Conservation (phyloP, 2,329 filamentous ascomycete genomes). For the Trichoderma pleuroti region DNA sequence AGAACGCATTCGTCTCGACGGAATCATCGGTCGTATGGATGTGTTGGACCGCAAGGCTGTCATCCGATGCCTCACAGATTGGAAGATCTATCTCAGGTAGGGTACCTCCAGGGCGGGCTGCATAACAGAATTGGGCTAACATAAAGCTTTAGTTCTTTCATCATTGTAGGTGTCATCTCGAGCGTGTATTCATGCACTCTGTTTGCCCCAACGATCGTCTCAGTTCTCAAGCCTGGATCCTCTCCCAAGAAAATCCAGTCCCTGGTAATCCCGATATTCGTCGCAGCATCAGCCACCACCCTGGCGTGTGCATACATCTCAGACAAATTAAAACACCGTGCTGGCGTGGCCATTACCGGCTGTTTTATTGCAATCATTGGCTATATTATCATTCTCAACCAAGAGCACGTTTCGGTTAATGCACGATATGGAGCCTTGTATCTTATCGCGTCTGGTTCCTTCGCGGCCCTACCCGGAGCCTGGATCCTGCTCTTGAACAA, state of each 20-base stretch:
- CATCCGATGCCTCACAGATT: constrained; percentile 5
- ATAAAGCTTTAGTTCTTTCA: not conserved
- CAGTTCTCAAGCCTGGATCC: constrained; percentile 1
- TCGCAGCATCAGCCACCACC: not conserved
- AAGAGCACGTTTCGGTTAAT: constrained; percentile 11
- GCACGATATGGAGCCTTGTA: constrained; percentile 7
- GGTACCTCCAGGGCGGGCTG: not conserved
- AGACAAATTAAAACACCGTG: constrained; percentile 10
- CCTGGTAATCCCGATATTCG: constrained; percentile 5
- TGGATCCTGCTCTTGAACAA: constrained; percentile 13
- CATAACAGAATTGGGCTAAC: not conserved
- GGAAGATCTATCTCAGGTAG: constrained; percentile 11
- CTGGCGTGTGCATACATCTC: constrained; percentile 5
- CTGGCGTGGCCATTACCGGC: not conserved
- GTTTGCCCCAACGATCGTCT: constrained; percentile 6
- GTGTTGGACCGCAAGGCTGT: not conserved
- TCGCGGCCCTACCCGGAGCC: constrained; percentile 1
- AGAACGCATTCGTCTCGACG: constrained; percentile 3
- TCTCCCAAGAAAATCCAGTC: constrained; percentile 1
- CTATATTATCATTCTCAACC: constrained; percentile 8
- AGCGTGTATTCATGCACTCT: constrained; percentile 10
- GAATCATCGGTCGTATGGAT: constrained; percentile 11
- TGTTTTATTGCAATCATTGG: constrained; percentile 6
- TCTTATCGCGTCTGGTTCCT: constrained; percentile 6
- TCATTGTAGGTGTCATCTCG: constrained; percentile 10